Base-by-base conservation (phyloP, 225 moss, liverwort and hornwort genomes). In the Pseudoscleropodium purum region DNA sequence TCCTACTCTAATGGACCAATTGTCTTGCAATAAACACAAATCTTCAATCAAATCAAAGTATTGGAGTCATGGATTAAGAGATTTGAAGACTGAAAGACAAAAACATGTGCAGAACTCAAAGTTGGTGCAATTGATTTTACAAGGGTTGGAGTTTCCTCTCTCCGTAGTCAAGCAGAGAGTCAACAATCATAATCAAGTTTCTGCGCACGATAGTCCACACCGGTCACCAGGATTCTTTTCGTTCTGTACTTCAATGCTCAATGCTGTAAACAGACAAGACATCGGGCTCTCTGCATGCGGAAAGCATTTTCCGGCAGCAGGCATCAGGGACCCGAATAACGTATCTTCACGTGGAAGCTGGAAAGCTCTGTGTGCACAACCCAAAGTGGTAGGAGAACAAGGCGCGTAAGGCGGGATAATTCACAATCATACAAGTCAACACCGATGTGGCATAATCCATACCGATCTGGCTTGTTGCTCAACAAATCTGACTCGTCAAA, bases 11-110 rank as follows among this genome's bases (percentile, higher is more conserved):
- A 4, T 3, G 24, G 18, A 78, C 24, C 36, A 54, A 24, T 15
- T 78, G 8, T 18, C 9, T 2, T 78, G 0, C 9, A 24, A 0
- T 36, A 8, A 36, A 24, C 0, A 2, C 14, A 37, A 54, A 37
- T 54, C 15, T 36, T 37, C 78, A 24, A 56, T 57, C 17, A 56
- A 37, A 57, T 56, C 10, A 26, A 57, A 16, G 10, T 16, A 26
- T 57, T 37, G 25, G 5, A 79, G 4, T n/a, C n/a, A 57, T n/a
- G 18, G 16, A 79, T 59, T n/a, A 18, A 39, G 27, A 79, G 18
- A n/a, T 14, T 17, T n/a, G 27, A n/a, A 79, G 27, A 11, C 59
- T n/a, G 16, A 27, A 56, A 10, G n/a, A n/a, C n/a, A n/a, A 57
- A 79, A 59, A 27, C 18, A 59, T 79, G 18, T 27, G 59, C 26